Conservation (phyloP, 441 rosid genomes). For the Sinapis alba region DNA sequence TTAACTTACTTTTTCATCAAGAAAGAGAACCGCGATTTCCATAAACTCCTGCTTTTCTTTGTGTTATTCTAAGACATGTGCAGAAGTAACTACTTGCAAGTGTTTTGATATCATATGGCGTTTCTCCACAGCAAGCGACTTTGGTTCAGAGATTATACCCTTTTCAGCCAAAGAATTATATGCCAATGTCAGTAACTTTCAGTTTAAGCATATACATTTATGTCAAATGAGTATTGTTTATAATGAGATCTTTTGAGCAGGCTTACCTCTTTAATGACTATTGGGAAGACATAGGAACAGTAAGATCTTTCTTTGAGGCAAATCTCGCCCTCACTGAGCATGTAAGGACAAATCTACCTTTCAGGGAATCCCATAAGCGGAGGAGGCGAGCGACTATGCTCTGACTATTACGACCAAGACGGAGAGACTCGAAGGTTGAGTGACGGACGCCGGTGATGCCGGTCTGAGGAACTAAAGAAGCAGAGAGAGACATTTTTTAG, state of each 20-base stretch:
- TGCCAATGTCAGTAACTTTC: slow-evolving; percentile 53
- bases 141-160: slow-evolving; percentile 82
- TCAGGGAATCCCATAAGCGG: no score
- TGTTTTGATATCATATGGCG: slow-evolving; percentile 72
- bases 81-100: not conserved
- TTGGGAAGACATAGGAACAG: no score
- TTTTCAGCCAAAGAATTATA: slow-evolving; percentile 82
- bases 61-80: not conserved
- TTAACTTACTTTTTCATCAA: no score
- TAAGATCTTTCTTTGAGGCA: slow-evolving; percentile 91
- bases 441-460: no score
- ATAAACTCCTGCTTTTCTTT: no score
- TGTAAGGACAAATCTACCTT: slow-evolving; percentile 48
- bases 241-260: slow-evolving; percentile 46
- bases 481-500: no score
- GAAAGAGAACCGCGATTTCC: no score
- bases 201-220: slow-evolving; percentile 19
- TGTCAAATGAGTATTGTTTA: not conserved
- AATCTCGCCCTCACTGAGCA: slow-evolving; percentile 91
- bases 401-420: no score
- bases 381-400: no score
- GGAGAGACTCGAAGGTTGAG: no score
- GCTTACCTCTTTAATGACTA: slow-evolving; percentile 92
- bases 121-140: slow-evolving; percentile 90
- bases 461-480: no score